Evolutionary conservation across 2,329 filamentous ascomycete genomes (phyloP).

Genomic region (Botryotinia calthae): DNA sequence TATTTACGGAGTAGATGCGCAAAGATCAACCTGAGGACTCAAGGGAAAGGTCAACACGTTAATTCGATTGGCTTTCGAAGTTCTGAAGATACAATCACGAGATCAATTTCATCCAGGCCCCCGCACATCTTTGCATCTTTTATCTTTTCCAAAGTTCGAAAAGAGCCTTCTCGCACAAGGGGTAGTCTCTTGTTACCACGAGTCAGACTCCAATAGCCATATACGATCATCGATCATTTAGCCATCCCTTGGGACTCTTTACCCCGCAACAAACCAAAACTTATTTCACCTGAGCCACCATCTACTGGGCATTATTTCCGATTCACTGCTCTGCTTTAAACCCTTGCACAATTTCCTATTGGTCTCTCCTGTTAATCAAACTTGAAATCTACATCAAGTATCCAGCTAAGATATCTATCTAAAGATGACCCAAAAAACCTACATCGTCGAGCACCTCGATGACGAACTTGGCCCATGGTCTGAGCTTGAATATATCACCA

Average conservation of each 20-base stretch:
- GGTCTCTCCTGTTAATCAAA: constrained; percentile 2
- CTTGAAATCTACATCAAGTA: constrained; percentile 4
- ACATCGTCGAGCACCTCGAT: constrained; percentile 96
- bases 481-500: constrained; percentile 84
- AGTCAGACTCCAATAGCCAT: constrained; percentile 26
- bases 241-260: constrained; percentile 21
- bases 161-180: background rate
- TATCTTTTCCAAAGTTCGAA: background rate
- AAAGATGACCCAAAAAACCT: constrained; percentile 61
- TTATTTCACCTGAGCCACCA: constrained; percentile 3
- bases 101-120: constrained; percentile 7
- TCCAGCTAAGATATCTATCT: constrained; percentile 11
- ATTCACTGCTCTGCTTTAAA: constrained; percentile 23
- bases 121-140: constrained; percentile 9
- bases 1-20: background rate
- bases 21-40: constrained; percentile 15
- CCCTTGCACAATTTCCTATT: constrained; percentile 16
- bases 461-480: constrained; percentile 94
- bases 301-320: constrained; percentile 23
- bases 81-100: constrained; percentile 13
- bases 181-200: constrained; percentile 19
- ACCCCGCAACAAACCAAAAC: constrained; percentile 30
- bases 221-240: constrained; percentile 16
- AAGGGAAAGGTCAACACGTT: background rate
- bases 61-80: constrained; percentile 12